These are phyloP conservation scores for Sarcodon sp. DNA, from an alignment of 768 basidiomycete species.

Conservation along the genomic window DNA sequence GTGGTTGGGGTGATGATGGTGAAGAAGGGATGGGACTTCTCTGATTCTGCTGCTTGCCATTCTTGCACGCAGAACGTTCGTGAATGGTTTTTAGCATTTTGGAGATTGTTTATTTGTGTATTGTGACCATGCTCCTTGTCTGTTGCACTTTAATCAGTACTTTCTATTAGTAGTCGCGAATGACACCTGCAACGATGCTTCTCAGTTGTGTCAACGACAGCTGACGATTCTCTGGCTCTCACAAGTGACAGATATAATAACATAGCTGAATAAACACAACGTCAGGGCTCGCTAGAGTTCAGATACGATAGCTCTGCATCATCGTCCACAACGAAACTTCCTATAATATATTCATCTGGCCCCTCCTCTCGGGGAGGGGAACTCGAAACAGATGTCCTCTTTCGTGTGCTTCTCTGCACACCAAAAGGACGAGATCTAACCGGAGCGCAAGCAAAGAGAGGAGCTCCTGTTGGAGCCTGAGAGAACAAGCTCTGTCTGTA, in stretches of 20 bases:
- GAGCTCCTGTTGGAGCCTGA: constrained; percentile 39
- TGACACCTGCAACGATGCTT: too few species aligned
- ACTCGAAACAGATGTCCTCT: constrained; percentile 31
- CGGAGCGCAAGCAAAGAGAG: constrained; percentile 43
- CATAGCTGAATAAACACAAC: not conserved
- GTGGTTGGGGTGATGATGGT: constrained; percentile 58
- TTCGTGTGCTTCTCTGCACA: constrained; percentile 18
- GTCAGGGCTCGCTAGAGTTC: constrained; percentile 10
- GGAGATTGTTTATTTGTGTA: too few species aligned
- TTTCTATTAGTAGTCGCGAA: too few species aligned
- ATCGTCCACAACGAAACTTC: constrained; percentile 74
- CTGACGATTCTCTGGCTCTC: too few species aligned
- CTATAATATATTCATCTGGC: constrained; percentile 56
- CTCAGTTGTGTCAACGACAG: too few species aligned
- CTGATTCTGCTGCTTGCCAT: constrained; percentile 6
- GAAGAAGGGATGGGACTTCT: constrained; percentile 71
- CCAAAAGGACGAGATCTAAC: constrained; percentile 21
- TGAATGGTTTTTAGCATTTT: too few species aligned
- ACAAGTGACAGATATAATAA: too few species aligned
- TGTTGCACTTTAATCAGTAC: too few species aligned
- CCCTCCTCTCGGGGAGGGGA: constrained; percentile 44
- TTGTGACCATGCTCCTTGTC: too few species aligned
- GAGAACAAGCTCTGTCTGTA: constrained; percentile 68
- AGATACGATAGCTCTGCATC: constrained; percentile 51
- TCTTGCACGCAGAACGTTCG: too few species aligned